Evolutionary conservation across 1,284 basidiomycete species (phyloP).

Genomic region (Dichomitus squalens): DNA sequence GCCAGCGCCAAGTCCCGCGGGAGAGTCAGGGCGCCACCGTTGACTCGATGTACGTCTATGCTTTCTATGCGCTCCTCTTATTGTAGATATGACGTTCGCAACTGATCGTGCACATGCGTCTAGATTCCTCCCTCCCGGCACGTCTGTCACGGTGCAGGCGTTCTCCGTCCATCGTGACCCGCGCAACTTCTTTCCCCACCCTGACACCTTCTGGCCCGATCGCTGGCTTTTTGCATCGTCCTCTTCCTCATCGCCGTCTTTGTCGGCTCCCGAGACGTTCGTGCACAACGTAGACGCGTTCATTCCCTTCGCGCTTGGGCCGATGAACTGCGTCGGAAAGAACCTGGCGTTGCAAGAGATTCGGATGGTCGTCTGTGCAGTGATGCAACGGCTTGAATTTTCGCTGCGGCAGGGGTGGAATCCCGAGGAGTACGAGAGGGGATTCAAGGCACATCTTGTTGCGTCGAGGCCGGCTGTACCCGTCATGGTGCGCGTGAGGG

Average conservation of each 20-base stretch:
- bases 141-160: slow-evolving; percentile 21
- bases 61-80: background rate
- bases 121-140: slow-evolving; percentile 30
- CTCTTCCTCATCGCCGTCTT: background rate
- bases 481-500: too few relatives aligned
- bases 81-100: background rate
- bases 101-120: background rate
- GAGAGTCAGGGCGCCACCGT: slow-evolving; percentile 22
- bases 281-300: slow-evolving; percentile 27
- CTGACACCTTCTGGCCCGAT: slow-evolving; percentile 32
- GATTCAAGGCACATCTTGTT: background rate
- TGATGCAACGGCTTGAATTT: slow-evolving; percentile 3
- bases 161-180: slow-evolving; percentile 32
- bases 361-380: slow-evolving; percentile 13
- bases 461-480: background rate
- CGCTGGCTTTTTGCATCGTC: slow-evolving; percentile 28
- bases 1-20: slow-evolving; percentile 43
- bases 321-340: slow-evolving; percentile 36
- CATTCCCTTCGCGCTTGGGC: slow-evolving; percentile 33
- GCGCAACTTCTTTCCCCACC: slow-evolving; percentile 31
- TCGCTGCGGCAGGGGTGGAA: background rate
- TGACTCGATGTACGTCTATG: slow-evolving; percentile 14
- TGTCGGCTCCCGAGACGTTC: slow-evolving; percentile 1
- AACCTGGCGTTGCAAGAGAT: slow-evolving; percentile 27
- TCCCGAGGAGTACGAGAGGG: background rate